phyloP scores from a whole-genome alignment of 345 rosid genomes.

The Populus tremula region DNA sequence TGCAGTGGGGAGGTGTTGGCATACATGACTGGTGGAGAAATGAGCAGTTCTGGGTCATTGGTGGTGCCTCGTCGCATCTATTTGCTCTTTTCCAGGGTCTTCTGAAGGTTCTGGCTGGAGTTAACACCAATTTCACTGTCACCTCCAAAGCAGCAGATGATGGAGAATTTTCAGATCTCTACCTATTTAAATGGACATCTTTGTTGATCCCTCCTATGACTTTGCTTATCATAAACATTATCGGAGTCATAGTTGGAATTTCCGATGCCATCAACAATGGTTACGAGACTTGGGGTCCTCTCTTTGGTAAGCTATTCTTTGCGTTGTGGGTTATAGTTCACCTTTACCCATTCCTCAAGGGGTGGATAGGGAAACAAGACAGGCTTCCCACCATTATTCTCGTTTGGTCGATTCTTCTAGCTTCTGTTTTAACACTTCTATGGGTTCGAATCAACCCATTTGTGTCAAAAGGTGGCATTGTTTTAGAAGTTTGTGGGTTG shows the following conservation, averaged over 20 bases:
- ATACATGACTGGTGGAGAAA: constrained; percentile 79
- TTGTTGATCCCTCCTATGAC: constrained; percentile 57
- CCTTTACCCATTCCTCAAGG: constrained; percentile 68
- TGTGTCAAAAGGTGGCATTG: constrained; percentile 39
- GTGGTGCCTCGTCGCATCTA: constrained; percentile 59
- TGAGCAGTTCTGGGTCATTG: constrained; percentile 76
- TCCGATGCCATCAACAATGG: constrained; percentile 65
- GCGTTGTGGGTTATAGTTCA: constrained; percentile 65
- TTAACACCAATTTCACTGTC: constrained; percentile 60
- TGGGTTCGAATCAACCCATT: constrained; percentile 68
- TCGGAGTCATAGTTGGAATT: constrained; percentile 57
- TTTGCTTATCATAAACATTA: constrained; percentile 48
- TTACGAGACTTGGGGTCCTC: constrained; percentile 69
- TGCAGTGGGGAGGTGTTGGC: constrained; percentile 79
- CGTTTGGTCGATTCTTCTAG: constrained; percentile 67
- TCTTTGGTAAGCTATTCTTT: constrained; percentile 56
- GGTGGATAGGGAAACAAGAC: constrained; percentile 55
- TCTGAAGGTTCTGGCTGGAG: constrained; percentile 69
- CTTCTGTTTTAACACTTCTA: constrained; percentile 53
- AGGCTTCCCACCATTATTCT: constrained; percentile 55
- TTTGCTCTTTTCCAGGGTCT: constrained; percentile 71
- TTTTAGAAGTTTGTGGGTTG: constrained; percentile 55
- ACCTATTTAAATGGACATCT: constrained; percentile 65
- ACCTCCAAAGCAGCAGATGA: constrained; percentile 66
- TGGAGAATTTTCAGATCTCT: constrained; percentile 61